Percentiles rank a stretch among this genome's conserved stretches.
Conservation (phyloP, 345 rosid species). For the Citrus hindsii region DNA sequence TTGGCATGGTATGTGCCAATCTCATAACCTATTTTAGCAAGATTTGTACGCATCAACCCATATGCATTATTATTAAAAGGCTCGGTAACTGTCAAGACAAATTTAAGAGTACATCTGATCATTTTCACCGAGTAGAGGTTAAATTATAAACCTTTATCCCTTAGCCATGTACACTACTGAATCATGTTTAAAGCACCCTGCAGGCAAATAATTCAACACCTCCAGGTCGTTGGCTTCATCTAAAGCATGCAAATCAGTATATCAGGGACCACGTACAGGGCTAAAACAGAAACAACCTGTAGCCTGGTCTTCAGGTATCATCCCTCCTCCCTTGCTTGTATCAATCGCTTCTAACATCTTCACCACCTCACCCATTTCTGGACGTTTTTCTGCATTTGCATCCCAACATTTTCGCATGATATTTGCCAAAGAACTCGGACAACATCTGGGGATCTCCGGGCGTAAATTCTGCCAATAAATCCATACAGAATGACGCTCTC, state of each 20-base stretch:
- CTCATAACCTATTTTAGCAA: neutral
- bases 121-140: neutral
- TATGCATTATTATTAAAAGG: neutral
- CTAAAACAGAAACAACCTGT: conserved; percentile 72
- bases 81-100: neutral
- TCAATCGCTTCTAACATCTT: conserved; percentile 70
- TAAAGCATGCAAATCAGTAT: neutral
- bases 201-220: conserved; percentile 3
- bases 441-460: conserved; percentile 86
- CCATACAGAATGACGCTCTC: neutral
- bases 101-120: neutral
- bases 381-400: conserved; percentile 64
- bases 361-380: conserved; percentile 87
- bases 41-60: neutral
- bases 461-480: conserved; percentile 62
- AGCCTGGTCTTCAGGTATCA: conserved; percentile 80
- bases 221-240: neutral
- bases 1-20: neutral
- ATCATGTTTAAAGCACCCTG: neutral
- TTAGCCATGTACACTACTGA: neutral
- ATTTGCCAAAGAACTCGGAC: conserved; percentile 62
- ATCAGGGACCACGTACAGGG: conserved; percentile 76
- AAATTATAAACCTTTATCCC: neutral
- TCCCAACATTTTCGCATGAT: conserved; percentile 94
- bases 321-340: conserved; percentile 94